phyloP scores from a whole-genome alignment of 768 basidiomycete genomes.

The Tylopilus vinaceipallidus region DNA sequence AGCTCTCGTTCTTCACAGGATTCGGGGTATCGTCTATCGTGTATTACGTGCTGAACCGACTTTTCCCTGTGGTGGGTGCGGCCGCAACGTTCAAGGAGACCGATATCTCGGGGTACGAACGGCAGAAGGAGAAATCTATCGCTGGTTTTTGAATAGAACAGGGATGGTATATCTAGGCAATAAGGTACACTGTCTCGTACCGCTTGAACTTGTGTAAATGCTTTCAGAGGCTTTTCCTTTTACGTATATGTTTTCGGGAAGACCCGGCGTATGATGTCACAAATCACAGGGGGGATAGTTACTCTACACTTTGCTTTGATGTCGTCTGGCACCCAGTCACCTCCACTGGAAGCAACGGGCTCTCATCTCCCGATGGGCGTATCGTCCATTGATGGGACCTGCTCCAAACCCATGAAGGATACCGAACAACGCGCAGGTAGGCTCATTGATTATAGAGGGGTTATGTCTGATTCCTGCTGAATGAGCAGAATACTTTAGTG shows the following conservation, averaged over 20 bases:
- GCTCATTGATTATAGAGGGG: not conserved
- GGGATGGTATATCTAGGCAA: too few relatives aligned
- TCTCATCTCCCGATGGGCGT: conserved; percentile 48
- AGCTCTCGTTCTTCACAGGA: conserved; percentile 84
- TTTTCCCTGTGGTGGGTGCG: conserved; percentile 58
- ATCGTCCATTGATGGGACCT: conserved; percentile 39
- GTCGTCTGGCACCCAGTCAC: conserved; percentile 50
- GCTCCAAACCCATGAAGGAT: conserved; percentile 39
- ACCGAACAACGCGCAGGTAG: conserved; percentile 45
- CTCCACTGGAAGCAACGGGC: conserved; percentile 49
- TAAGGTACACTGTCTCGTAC: too few relatives aligned
- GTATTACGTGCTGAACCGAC: conserved; percentile 58
- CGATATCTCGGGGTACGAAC: conserved; percentile 43
- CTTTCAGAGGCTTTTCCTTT: conserved; percentile 9
- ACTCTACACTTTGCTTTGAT: too few relatives aligned
- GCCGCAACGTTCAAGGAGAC: conserved; percentile 50
- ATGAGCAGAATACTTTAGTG: conserved; percentile 28
- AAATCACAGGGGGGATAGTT: not conserved
- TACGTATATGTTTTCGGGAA: conserved; percentile 20
- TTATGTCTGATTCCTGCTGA: not conserved
- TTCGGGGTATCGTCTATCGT: conserved; percentile 65
- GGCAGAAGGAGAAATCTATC: not conserved
- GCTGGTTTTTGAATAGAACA: conserved; percentile 1
- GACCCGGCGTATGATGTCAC: conserved; percentile 29
- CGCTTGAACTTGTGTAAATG: not conserved